A percentile compares a stretch with the other conserved stretches of the same genome.
phyloP scores from a whole-genome alignment of 129 eudicot species.

The Daucus carota region DNA sequence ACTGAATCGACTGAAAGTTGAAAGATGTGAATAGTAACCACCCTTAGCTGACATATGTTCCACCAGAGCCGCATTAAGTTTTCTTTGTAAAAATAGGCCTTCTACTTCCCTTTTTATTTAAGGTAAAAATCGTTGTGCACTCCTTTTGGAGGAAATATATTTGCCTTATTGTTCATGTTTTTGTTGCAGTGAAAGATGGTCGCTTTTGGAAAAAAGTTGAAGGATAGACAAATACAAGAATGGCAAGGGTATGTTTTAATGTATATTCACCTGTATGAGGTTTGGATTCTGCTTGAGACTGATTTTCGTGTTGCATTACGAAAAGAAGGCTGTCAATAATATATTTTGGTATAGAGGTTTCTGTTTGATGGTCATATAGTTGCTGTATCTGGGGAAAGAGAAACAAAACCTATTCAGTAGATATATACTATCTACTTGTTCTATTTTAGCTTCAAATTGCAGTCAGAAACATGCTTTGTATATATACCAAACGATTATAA shows the following conservation, averaged over 20 bases:
- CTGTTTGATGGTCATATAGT: background rate
- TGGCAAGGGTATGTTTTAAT: slow-evolving; percentile 73
- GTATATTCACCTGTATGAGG: background rate
- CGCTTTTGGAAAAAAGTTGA: slow-evolving; percentile 93
- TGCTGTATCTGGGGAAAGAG: slow-evolving; percentile 36
- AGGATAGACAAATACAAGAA: slow-evolving; percentile 91
- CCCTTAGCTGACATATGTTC: too few relatives aligned
- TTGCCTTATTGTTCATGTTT: background rate
- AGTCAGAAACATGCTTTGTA: background rate
- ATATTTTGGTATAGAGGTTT: background rate
- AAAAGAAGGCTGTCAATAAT: background rate
- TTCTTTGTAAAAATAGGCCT: background rate
- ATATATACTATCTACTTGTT: background rate
- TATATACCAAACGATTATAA: background rate
- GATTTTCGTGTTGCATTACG: background rate
- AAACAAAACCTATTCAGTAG: background rate
- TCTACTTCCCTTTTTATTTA: background rate
- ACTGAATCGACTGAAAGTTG: background rate
- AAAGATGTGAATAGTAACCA: too few relatives aligned
- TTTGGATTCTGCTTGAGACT: background rate
- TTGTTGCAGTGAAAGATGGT: slow-evolving; percentile 64
- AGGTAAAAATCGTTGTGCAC: background rate
- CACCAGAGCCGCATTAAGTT: background rate
- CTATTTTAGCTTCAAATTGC: background rate
- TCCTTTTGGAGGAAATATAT: background rate